phyloP scores from a whole-genome alignment of 2,329 filamentous ascomycete genomes.

The Trichoderma pleuroti region DNA sequence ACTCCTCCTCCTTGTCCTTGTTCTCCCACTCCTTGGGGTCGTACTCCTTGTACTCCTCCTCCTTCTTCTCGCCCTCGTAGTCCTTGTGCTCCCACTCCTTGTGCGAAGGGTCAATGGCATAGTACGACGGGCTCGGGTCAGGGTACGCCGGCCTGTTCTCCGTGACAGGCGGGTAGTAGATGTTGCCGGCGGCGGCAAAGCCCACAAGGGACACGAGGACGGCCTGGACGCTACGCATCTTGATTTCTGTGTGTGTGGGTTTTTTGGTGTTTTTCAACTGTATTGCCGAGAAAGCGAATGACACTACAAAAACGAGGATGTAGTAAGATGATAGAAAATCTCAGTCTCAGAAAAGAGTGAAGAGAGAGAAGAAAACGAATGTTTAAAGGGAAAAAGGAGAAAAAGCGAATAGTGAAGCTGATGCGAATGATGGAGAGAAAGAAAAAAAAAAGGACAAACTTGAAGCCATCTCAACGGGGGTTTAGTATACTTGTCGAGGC shows the following conservation, averaged over 20 bases:
- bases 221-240: constrained; percentile 26
- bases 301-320: not conserved
- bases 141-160: not conserved
- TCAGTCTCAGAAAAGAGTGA: not conserved
- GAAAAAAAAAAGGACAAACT: not conserved
- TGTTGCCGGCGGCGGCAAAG: constrained; percentile 23
- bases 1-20: not conserved
- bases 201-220: constrained; percentile 27
- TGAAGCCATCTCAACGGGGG: not conserved
- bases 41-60: not conserved
- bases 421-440: not conserved
- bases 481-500: not conserved
- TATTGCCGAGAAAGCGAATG: not conserved
- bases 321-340: not conserved
- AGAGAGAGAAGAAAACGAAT: not conserved
- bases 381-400: not conserved
- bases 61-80: not conserved
- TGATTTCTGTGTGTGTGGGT: not conserved
- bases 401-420: constrained; percentile 15
- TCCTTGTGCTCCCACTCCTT: not conserved
- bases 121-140: not conserved
- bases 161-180: not conserved
- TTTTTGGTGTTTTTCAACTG: not conserved
- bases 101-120: not conserved
- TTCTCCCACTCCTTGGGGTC: not conserved